Conservation (phyloP, 1,284 basidiomycete species). For the Trametes pubescens region DNA sequence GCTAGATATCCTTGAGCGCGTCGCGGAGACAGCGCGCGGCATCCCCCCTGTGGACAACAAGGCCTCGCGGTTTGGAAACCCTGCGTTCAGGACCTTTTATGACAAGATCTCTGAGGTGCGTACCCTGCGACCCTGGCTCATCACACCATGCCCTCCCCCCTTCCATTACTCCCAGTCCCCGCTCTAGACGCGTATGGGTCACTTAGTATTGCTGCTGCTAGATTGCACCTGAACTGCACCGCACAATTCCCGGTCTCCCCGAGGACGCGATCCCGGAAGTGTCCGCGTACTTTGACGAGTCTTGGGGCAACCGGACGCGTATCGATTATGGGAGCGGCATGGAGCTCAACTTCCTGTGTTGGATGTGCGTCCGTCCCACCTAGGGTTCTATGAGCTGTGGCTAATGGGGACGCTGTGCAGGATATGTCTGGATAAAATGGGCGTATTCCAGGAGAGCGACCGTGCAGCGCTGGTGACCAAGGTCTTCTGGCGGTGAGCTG, state of each 20-base stretch:
- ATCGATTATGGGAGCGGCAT: conserved; percentile 99
- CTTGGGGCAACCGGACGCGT: conserved; percentile 91
- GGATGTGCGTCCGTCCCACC: conserved; percentile 76
- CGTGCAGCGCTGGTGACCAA: conserved; percentile 81
- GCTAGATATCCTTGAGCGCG: conserved; percentile 69
- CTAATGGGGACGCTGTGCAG: conserved; percentile 50
- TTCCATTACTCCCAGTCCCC: not conserved
- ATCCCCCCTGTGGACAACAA: conserved; percentile 93
- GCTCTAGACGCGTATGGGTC: not conserved
- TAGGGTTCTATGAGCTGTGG: not conserved
- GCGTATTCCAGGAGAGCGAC: conserved; percentile 73
- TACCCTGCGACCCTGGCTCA: conserved; percentile 1
- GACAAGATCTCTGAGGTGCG: conserved; percentile 80
- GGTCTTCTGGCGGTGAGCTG: conserved; percentile 86
- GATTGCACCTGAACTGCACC: conserved; percentile 63
- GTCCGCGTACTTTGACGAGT: conserved; percentile 83
- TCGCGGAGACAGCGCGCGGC: conserved; percentile 70
- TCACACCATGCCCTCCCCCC: not conserved
- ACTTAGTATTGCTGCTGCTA: conserved; percentile 28
- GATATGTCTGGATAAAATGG: conserved; percentile 82
- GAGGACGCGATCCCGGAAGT: conserved; percentile 70
- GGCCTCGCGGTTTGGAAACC: conserved; percentile 95
- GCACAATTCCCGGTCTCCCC: conserved; percentile 64
- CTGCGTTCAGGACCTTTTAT: conserved; percentile 93
- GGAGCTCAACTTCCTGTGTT: conserved; percentile 98